Evolutionary conservation across 305 asterid genomes (phyloP), one percentile per base, ranked within the genome.

Genomic region (Fraxinus nigra): DNA sequence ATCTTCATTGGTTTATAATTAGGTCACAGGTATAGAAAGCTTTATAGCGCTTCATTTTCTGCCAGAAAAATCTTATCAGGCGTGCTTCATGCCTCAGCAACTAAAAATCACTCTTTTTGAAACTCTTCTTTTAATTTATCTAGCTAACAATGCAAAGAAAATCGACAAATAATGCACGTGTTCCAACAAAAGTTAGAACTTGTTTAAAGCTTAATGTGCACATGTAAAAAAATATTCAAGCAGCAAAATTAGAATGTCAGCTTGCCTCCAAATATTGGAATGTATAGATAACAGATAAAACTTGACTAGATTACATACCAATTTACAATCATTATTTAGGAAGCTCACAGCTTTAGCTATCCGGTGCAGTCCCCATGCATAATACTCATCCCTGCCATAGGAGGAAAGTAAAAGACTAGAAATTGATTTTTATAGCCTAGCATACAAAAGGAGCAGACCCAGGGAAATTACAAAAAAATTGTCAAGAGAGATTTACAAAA

Each of bases 271-370:
- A 81, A 70, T 77, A 74, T 34, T 79, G 38, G 22, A 74, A 67
- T 34, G 67, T 56, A 72, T 16, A 37, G 82, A 72, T 43, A 82
- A 77, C 33, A 10, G 65, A 72, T 4, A 34, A 82, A 56, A 73
- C 74, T 72, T 76, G 72, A 83, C 54, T 35, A 40, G 65, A 80
- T 81, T 80, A 84, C 95, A 76, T 90, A 96, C 99, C 90, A 96
- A 89, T 90, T 96, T 96, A 85, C 99, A 96, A 86, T 96, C 99
- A 83, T 94, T 96, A 86, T 96, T 96, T 89, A 96, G 86, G 94
- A 96, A 96, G 97, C 98, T 93, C 93, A 93, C 97, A 85, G 99
- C 98, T 89, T 96, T 93, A 78, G 98, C 94, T 86, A 96, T 96
- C 87, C 97, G 98, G 88, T 96, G 94, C 86, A 96, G 87, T 69